Percentiles rank a stretch among this genome's conserved stretches.
phyloP scores from a whole-genome alignment of 768 basidiomycete genomes.

The Tricholoma bakamatsutake region DNA sequence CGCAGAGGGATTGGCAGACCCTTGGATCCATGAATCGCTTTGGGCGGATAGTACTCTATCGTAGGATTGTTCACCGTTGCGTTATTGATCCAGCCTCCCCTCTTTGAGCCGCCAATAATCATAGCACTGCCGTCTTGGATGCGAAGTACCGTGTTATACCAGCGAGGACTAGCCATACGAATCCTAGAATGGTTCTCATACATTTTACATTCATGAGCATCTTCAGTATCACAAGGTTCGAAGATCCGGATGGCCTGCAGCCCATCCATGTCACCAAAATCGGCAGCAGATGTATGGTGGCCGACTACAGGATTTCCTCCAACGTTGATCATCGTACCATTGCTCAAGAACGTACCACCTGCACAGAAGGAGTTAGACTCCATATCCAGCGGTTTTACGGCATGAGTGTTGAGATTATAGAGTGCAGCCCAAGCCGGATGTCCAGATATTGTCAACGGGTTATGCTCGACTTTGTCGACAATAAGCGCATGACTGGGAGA shows the following conservation, averaged over 20 bases:
- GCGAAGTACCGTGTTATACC: conserved; percentile 73
- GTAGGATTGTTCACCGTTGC: conserved; percentile 77
- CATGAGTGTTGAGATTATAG: conserved; percentile 62
- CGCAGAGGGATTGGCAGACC: conserved; percentile 60
- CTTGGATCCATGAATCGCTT: conserved; percentile 58
- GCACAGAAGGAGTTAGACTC: conserved; percentile 86
- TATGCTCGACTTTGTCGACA: conserved; percentile 84
- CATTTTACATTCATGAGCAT: conserved; percentile 48
- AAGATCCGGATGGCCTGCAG: conserved; percentile 70
- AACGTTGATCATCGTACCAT: conserved; percentile 73
- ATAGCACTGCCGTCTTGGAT: conserved; percentile 75
- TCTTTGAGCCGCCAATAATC: conserved; percentile 77
- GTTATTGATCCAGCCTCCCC: conserved; percentile 86
- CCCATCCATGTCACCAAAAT: conserved; percentile 74
- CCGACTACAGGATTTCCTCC: conserved; percentile 79
- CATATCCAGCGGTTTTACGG: conserved; percentile 54
- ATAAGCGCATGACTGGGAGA: conserved; percentile 67
- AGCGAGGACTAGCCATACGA: conserved; percentile 72
- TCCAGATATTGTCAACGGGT: conserved; percentile 64
- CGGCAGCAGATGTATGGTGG: conserved; percentile 54
- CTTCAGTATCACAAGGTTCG: conserved; percentile 51
- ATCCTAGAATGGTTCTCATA: conserved; percentile 59
- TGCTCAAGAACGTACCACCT: conserved; percentile 69
- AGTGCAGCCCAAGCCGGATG: conserved; percentile 81
- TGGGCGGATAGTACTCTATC: conserved; percentile 78